A percentile compares a stretch with the other conserved stretches of the same genome.
These are phyloP conservation scores for Hyaloperonospora arabidopsidis DNA, from an alignment of 352 stramenopile genomes.

Conservation along the genomic window DNA sequence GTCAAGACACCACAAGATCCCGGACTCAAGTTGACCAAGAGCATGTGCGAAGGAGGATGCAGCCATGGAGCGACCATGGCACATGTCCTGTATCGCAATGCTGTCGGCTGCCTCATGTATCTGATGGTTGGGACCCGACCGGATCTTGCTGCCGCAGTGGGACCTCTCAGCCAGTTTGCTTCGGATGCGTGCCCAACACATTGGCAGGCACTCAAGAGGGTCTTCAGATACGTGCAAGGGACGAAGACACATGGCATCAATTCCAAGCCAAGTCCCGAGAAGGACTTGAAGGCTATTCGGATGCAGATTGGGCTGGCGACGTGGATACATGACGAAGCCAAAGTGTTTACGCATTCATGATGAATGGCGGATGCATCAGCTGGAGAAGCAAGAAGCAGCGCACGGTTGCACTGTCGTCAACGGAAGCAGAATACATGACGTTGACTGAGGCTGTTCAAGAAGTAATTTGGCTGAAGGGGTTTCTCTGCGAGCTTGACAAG, in stretches of 20 bases:
- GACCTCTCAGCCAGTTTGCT: slow-evolving; percentile 16
- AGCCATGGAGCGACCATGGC: too few species aligned
- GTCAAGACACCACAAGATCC: too few species aligned
- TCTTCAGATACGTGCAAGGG: not conserved
- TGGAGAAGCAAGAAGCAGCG: slow-evolving; percentile 9
- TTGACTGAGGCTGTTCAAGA: slow-evolving; percentile 3
- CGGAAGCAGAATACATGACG: not conserved
- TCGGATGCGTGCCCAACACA: not conserved
- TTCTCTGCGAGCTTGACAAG: not conserved
- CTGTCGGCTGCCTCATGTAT: slow-evolving; percentile 36
- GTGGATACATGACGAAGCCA: not conserved
- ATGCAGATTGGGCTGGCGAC: not conserved
- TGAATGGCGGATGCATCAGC: slow-evolving; percentile 4
- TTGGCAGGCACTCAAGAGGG: not conserved
- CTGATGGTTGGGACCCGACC: slow-evolving; percentile 26
- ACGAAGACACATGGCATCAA: not conserved
- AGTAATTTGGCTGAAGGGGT: not conserved
- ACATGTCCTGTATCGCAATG: slow-evolving; percentile 11
- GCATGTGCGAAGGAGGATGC: slow-evolving; percentile 8
- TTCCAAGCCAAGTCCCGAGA: not conserved
- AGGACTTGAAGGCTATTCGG: not conserved
- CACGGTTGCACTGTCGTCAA: not conserved
- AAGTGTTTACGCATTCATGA: slow-evolving; percentile 6
- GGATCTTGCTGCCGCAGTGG: slow-evolving; percentile 29
- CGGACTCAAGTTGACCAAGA: not conserved